Evolutionary conservation across 176 grass and related monocot species (phyloP), one percentile per base, ranked within the genome.

Genomic region (Oryza punctata): DNA sequence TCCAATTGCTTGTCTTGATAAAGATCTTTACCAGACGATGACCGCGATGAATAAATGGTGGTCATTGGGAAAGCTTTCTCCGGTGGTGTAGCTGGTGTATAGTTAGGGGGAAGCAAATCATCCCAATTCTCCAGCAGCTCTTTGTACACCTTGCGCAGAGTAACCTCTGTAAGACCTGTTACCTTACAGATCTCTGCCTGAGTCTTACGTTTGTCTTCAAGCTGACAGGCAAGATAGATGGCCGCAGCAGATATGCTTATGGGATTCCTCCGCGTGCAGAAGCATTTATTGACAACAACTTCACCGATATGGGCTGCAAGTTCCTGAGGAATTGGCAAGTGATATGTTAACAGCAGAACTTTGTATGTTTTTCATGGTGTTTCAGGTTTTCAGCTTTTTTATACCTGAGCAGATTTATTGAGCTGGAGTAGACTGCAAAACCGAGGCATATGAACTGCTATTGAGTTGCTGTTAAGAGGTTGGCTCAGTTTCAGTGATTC

Each of bases 231-330:
- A 38, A 98, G 87, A 65, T 98, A 95, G 68, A 98, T 98, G 65
- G 96, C 96, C 67, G 96, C 96, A 77, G 96, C 96, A 63, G 96
- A 98, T 88, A 98, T 98, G 79, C 96, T 98, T 76, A 98, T 98
- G 49, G 96, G 96, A 78, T 98, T 98, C 18, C 93, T 79, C 40
- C 96, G 40, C 54, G 93, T 98, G 72, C 96, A 98, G 80, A 98
- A 98, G 69, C 93, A 98, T 76, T 98, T 98, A 43, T 98, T 98
- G 29, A 98, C 90, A 35, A 98, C 96, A 30, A 98, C 96, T 83
- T 95, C 93, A 0, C 96, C 96, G 0, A 98, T 98, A 86, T 95
- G 96, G 67, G 91, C 96, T 75, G 96, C 96, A 77, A 98, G 87
- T 85, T 98, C 91, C 96, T 98, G 49, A 73, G 15, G 47, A 86